A percentile compares a stretch with the other conserved stretches of the same genome.
These are phyloP conservation scores for Periconia macrospinosa DNA, from an alignment of 2,329 filamentous ascomycete genomes.

Conservation along the genomic window DNA sequence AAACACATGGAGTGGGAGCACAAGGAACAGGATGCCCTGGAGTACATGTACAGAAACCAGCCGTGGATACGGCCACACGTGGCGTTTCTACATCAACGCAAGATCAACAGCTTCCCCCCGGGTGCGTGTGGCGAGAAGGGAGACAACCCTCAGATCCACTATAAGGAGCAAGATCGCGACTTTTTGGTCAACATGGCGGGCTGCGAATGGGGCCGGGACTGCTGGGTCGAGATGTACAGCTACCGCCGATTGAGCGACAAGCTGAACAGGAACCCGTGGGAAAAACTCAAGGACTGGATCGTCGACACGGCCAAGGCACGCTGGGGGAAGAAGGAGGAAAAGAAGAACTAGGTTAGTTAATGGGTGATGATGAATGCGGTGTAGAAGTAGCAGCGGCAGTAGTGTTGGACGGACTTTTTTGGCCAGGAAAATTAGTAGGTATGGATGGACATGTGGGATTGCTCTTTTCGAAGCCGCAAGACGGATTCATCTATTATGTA, in stretches of 20 bases:
- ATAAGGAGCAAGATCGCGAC: slow-evolving; percentile 80
- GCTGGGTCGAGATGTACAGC: slow-evolving; percentile 97
- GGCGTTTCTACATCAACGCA: slow-evolving; percentile 86
- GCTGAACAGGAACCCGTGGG: slow-evolving; percentile 82
- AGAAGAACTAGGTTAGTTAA: slow-evolving; percentile 20
- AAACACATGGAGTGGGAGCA: slow-evolving; percentile 99
- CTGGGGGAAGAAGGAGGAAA: slow-evolving; percentile 28
- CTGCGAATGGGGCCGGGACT: slow-evolving; percentile 95
- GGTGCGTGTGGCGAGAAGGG: slow-evolving; percentile 83
- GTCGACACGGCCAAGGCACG: slow-evolving; percentile 41
- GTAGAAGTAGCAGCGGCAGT: slow-evolving; percentile 4
- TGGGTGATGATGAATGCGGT: slow-evolving; percentile 4
- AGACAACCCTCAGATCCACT: slow-evolving; percentile 79
- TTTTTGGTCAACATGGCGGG: slow-evolving; percentile 99
- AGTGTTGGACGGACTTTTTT: neutral
- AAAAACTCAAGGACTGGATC: slow-evolving; percentile 59
- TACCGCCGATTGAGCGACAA: slow-evolving; percentile 90
- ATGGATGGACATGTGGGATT: neutral
- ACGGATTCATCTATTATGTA: neutral
- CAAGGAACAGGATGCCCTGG: slow-evolving; percentile 94
- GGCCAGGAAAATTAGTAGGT: neutral
- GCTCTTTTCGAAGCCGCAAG: neutral
- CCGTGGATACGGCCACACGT: slow-evolving; percentile 90
- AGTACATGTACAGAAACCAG: slow-evolving; percentile 87
- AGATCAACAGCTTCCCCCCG: slow-evolving; percentile 90